phyloP scores from a whole-genome alignment of 1,139 yeast species.

The Blastobotrys capitulatus region DNA sequence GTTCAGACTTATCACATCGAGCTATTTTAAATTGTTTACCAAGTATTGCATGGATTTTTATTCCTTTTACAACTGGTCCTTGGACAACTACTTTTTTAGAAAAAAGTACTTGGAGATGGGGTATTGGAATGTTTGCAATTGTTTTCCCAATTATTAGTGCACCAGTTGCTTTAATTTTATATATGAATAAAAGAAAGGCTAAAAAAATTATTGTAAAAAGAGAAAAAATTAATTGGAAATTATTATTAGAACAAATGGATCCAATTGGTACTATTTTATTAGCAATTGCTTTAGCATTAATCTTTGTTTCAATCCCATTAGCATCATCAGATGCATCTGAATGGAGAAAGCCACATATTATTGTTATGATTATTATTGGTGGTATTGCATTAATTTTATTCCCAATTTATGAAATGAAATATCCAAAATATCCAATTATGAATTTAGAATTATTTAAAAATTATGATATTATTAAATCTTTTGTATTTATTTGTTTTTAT shows the following conservation, averaged over 20 bases:
- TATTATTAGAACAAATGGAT: constrained; percentile 12
- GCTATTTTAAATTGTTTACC: constrained; percentile 36
- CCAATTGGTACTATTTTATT: constrained; percentile 16
- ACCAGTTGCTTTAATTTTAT: constrained; percentile 39
- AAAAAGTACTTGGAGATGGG: constrained; percentile 51
- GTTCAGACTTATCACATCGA: constrained; percentile 35
- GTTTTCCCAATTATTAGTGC: constrained; percentile 57
- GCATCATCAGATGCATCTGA: constrained; percentile 14
- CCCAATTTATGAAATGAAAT: constrained; percentile 15
- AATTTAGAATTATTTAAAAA: constrained; percentile 10
- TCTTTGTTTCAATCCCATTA: constrained; percentile 19
- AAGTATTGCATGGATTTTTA: constrained; percentile 16
- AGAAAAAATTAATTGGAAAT: background rate
- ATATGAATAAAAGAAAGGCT: constrained; percentile 16
- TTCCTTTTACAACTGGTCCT: constrained; percentile 16
- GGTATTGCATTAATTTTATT: constrained; percentile 12
- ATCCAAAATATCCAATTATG: constrained; percentile 16
- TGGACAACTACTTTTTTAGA: constrained; percentile 17
- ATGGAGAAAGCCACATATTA: constrained; percentile 15
- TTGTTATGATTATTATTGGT: constrained; percentile 14
- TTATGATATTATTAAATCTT: constrained; percentile 12
- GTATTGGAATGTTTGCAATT: constrained; percentile 72
- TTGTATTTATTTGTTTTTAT: constrained; percentile 14
- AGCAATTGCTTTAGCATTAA: constrained; percentile 17
- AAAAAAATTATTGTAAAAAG: background rate